Evolutionary conservation across 1,139 yeast species (phyloP).

Genomic region (Pichia sp.): DNA sequence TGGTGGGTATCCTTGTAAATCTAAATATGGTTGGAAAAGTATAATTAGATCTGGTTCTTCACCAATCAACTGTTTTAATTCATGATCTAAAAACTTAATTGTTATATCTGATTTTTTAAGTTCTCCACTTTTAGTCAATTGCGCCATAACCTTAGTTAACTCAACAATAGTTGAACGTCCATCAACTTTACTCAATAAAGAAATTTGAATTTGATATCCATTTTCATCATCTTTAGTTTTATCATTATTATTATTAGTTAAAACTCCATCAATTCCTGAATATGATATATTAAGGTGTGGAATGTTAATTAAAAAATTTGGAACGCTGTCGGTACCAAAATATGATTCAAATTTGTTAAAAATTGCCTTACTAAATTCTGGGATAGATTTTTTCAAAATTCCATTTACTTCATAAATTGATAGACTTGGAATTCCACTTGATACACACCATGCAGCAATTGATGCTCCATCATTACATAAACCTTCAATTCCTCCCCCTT

Average conservation of each 20-base stretch:
- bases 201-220: slow-evolving; percentile 51
- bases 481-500: slow-evolving; percentile 84
- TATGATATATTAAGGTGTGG: slow-evolving; percentile 54
- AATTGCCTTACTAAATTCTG: slow-evolving; percentile 55
- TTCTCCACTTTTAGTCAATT: slow-evolving; percentile 57
- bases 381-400: slow-evolving; percentile 46
- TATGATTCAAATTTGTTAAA: slow-evolving; percentile 58
- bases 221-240: slow-evolving; percentile 18
- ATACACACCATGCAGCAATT: slow-evolving; percentile 77
- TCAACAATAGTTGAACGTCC: slow-evolving; percentile 90
- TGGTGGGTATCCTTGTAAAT: slow-evolving; percentile 93
- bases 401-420: slow-evolving; percentile 81
- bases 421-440: slow-evolving; percentile 70
- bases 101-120: slow-evolving; percentile 64
- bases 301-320: slow-evolving; percentile 51
- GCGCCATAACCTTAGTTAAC: slow-evolving; percentile 80
- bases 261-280: slow-evolving; percentile 35
- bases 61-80: slow-evolving; percentile 70
- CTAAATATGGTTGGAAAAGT: slow-evolving; percentile 77
- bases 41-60: slow-evolving; percentile 85
- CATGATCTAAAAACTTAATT: slow-evolving; percentile 67
- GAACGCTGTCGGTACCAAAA: slow-evolving; percentile 67
- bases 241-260: slow-evolving; percentile 4
- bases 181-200: slow-evolving; percentile 66
- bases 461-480: slow-evolving; percentile 72